A percentile compares a stretch with the other conserved stretches of the same genome.
Evolutionary conservation across 2,329 filamentous ascomycete species (phyloP).

Genomic region (Scolecobasidium constrictum): DNA sequence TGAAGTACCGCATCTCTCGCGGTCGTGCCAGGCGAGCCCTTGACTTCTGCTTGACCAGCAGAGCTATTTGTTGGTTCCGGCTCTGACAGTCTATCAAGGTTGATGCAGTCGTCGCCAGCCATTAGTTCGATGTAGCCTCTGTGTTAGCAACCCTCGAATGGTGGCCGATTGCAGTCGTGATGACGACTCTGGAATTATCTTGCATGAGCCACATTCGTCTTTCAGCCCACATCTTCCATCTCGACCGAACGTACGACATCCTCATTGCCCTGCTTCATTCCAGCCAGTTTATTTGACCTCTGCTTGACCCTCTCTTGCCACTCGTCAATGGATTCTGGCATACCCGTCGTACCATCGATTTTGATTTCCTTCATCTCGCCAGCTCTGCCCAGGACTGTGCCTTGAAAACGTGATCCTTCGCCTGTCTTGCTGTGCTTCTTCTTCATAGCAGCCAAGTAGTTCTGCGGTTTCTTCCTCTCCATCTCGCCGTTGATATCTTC

Average conservation of each 20-base stretch:
- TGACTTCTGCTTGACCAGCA: no score
- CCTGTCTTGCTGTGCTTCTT: conserved; percentile 87
- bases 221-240: conserved; percentile 2
- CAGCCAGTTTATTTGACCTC: conserved; percentile 6
- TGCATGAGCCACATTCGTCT: no score
- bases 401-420: conserved; percentile 75
- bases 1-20: no score
- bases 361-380: conserved; percentile 44
- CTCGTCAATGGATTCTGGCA: conserved; percentile 8
- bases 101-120: no score
- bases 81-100: no score
- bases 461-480: conserved; percentile 28
- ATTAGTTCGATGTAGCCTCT: no score
- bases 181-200: no score
- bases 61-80: no score
- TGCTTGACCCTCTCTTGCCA: conserved; percentile 6
- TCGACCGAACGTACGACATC: conserved; percentile 1
- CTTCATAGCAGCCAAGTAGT: conserved; percentile 50
- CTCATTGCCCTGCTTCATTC: conserved; percentile 1
- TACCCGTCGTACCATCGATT: conserved; percentile 5
- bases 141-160: no score
- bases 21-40: no score
- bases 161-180: no score
- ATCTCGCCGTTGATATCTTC: conserved; percentile 38
- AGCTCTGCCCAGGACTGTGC: conserved; percentile 69